Conservation (phyloP, 2,329 filamentous ascomycete genomes). For the Exophiala viscosa region DNA sequence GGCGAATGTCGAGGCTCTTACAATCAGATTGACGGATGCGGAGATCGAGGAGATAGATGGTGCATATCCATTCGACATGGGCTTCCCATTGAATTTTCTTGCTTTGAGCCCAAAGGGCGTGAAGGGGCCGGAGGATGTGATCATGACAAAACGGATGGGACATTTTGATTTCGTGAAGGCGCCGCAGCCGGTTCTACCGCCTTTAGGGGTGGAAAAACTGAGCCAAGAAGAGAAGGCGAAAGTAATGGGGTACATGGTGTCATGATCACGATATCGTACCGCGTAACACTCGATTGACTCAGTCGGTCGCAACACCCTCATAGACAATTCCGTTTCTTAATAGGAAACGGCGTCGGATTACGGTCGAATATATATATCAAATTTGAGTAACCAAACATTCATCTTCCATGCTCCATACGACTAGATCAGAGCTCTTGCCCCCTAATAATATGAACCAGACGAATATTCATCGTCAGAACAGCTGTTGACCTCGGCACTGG, state of each 20-base stretch:
- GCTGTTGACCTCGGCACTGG: too few species aligned
- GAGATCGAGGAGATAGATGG: constrained; percentile 54
- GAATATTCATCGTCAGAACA: too few species aligned
- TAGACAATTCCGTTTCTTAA: too few species aligned
- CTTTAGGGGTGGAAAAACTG: constrained; percentile 2
- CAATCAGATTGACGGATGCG: constrained; percentile 47
- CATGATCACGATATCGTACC: neutral
- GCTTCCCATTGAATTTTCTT: constrained; percentile 52
- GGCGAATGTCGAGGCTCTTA: constrained; percentile 56
- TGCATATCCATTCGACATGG: constrained; percentile 53
- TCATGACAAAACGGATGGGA: constrained; percentile 9
- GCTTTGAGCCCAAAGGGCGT: constrained; percentile 2
- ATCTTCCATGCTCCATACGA: too few species aligned
- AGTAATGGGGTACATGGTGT: constrained; percentile 4
- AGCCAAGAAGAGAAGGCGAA: constrained; percentile 8
- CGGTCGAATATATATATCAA: too few species aligned
- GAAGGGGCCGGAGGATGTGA: constrained; percentile 13
- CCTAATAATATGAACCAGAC: too few species aligned
- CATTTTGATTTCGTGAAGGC: constrained; percentile 19
- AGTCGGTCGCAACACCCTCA: too few species aligned
- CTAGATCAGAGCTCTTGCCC: too few species aligned
- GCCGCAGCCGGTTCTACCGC: constrained; percentile 10
- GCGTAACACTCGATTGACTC: too few species aligned
- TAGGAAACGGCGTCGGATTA: too few species aligned
- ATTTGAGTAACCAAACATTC: too few species aligned